phyloP scores from a whole-genome alignment of 768 basidiomycete species.

The Clitopilus hobsonii region DNA sequence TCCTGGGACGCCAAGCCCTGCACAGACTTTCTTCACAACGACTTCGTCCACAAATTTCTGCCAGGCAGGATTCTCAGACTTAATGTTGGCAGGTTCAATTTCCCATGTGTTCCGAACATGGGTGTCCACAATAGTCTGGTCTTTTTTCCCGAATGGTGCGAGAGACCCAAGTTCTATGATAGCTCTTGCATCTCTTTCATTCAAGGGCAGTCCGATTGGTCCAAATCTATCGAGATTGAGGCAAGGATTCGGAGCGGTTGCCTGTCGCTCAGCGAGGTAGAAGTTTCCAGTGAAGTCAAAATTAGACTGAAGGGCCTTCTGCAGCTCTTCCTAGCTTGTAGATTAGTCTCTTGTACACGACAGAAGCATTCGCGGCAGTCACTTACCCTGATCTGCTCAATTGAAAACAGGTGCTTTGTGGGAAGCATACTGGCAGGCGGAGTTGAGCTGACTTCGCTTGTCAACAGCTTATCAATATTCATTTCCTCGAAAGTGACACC shows the following conservation, averaged over 20 bases:
- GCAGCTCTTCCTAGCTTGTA: background rate
- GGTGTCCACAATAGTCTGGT: slow-evolving; percentile 35
- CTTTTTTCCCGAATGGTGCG: slow-evolving; percentile 40
- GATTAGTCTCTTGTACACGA: background rate
- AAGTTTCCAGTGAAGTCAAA: background rate
- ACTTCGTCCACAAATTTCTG: slow-evolving; percentile 20
- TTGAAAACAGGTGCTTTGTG: background rate
- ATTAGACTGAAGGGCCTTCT: background rate
- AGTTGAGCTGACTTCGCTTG: background rate
- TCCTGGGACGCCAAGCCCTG: slow-evolving; percentile 27
- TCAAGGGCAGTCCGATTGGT: background rate
- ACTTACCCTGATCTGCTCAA: background rate
- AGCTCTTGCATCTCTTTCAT: background rate
- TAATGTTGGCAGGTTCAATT: slow-evolving; percentile 32
- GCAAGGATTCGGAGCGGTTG: background rate
- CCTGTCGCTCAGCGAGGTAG: background rate
- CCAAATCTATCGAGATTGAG: background rate
- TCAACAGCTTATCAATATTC: background rate
- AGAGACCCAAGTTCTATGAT: slow-evolving; percentile 10
- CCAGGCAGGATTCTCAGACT: slow-evolving; percentile 37
- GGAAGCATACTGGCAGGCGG: background rate
- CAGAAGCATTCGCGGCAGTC: background rate
- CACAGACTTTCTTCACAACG: slow-evolving; percentile 24
- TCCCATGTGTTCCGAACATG: slow-evolving; percentile 44
- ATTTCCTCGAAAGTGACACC: background rate